Conservation (phyloP, 2,329 filamentous ascomycete species). For the Fusarium sp. region DNA sequence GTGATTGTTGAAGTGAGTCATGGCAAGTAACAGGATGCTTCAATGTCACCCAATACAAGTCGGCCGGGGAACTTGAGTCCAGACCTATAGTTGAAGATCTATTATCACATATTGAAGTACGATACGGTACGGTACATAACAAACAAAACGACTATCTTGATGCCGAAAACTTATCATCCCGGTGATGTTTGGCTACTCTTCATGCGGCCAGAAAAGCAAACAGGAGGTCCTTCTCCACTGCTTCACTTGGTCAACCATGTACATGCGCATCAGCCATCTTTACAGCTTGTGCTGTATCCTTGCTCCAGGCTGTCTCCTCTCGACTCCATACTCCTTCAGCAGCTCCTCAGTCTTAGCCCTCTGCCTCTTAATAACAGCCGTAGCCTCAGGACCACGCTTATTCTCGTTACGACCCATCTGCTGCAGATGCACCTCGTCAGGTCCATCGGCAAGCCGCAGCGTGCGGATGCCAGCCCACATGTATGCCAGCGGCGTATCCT, state of each 20-base stretch:
- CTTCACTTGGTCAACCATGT: constrained; percentile 24
- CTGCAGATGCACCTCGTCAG: constrained; percentile 91
- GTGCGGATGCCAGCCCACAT: constrained; percentile 85
- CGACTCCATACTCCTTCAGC: constrained; percentile 64
- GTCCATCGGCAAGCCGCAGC: constrained; percentile 86
- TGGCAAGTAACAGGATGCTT: neutral
- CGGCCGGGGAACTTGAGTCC: neutral
- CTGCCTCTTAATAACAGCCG: constrained; percentile 70
- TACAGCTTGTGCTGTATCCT: constrained; percentile 59
- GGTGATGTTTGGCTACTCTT: neutral
- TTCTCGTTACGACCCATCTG: constrained; percentile 85
- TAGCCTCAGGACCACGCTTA: constrained; percentile 67
- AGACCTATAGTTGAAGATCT: neutral
- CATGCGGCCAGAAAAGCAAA: constrained; percentile 13
- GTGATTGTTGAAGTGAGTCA: constrained; percentile 11
- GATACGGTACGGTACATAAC: neutral
- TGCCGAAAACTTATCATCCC: neutral
- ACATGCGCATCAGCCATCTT: constrained; percentile 5
- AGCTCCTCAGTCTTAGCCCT: constrained; percentile 69
- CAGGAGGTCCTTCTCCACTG: constrained; percentile 14
- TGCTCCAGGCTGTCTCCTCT: constrained; percentile 58
- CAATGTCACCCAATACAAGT: constrained; percentile 10
- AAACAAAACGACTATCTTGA: constrained; percentile 5
- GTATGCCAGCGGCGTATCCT: constrained; percentile 89
- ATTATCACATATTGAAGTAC: neutral